phyloP scores from a whole-genome alignment of 768 basidiomycete species.

The Lactifluus subvellereus region DNA sequence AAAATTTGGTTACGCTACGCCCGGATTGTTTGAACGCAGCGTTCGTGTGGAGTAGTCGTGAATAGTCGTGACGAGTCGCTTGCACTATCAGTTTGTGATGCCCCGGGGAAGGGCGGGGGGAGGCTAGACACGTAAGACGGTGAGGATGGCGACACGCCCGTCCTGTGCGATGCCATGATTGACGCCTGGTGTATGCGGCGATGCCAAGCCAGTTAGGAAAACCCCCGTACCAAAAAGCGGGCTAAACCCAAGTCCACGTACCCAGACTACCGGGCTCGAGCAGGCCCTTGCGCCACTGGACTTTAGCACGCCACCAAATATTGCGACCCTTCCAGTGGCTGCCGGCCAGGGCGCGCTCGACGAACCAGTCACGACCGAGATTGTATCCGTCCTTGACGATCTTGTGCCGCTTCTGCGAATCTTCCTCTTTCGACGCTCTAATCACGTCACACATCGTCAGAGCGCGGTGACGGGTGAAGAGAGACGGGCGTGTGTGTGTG shows the following conservation, averaged over 20 bases:
- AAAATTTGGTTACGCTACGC: neutral
- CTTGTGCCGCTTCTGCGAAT: slow-evolving; percentile 60
- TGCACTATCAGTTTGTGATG: neutral
- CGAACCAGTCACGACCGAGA: slow-evolving; percentile 72
- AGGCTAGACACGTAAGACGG: slow-evolving; percentile 46
- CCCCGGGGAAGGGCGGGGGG: too few relatives aligned
- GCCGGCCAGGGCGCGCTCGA: slow-evolving; percentile 56
- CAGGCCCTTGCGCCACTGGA: slow-evolving; percentile 70
- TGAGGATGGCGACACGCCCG: slow-evolving; percentile 74
- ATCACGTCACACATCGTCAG: neutral
- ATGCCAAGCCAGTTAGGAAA: slow-evolving; percentile 3
- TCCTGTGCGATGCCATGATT: slow-evolving; percentile 81
- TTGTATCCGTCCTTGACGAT: slow-evolving; percentile 81
- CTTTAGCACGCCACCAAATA: slow-evolving; percentile 68
- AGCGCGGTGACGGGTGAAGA: neutral
- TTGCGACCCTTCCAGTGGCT: slow-evolving; percentile 47
- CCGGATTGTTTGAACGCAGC: neutral
- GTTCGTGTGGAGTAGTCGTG: neutral
- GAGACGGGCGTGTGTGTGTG: too few relatives aligned
- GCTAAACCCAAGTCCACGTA: slow-evolving; percentile 29
- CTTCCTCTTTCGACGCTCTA: slow-evolving; percentile 72
- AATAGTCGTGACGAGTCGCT: neutral
- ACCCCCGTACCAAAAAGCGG: neutral
- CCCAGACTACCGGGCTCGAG: slow-evolving; percentile 65
- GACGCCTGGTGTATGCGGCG: slow-evolving; percentile 43